These are phyloP conservation scores for Vitis hybrid DNA, from an alignment of 177 flowering plant species.

Conservation along the genomic window DNA sequence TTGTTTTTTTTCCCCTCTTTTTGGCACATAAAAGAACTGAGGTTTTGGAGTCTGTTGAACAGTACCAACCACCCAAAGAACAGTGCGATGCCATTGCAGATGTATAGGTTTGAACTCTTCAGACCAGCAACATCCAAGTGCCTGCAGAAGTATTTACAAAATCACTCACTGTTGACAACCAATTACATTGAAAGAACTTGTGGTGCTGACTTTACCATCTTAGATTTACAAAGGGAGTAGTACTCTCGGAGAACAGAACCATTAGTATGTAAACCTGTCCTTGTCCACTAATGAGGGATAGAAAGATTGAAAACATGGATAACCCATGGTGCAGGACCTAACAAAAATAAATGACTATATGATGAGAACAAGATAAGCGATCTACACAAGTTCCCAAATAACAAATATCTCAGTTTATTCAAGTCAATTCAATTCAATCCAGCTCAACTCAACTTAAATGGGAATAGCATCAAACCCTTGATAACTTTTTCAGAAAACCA, in stretches of 20 bases:
- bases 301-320: slow-evolving; percentile 62
- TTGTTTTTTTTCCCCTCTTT: too few species aligned
- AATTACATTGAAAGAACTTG: not conserved
- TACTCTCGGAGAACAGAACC: slow-evolving; percentile 74
- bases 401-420: not conserved
- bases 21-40: slow-evolving; percentile 3
- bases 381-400: not conserved
- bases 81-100: slow-evolving; percentile 63
- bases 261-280: slow-evolving; percentile 66
- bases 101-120: slow-evolving; percentile 59
- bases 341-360: not conserved
- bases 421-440: not conserved
- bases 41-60: slow-evolving; percentile 8
- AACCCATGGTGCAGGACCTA: slow-evolving; percentile 78
- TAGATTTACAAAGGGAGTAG: slow-evolving; percentile 76
- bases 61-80: slow-evolving; percentile 71
- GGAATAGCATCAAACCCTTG: not conserved
- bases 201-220: slow-evolving; percentile 55
- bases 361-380: not conserved
- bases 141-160: slow-evolving; percentile 40
- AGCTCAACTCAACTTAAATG: not conserved
- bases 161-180: slow-evolving; percentile 1
- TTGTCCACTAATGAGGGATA: slow-evolving; percentile 60
- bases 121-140: slow-evolving; percentile 67
- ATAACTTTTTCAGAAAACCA: not conserved